These are phyloP conservation scores for Cryptococcus deneoformans DNA, from an alignment of 1,284 basidiomycete genomes.

Conservation along the genomic window DNA sequence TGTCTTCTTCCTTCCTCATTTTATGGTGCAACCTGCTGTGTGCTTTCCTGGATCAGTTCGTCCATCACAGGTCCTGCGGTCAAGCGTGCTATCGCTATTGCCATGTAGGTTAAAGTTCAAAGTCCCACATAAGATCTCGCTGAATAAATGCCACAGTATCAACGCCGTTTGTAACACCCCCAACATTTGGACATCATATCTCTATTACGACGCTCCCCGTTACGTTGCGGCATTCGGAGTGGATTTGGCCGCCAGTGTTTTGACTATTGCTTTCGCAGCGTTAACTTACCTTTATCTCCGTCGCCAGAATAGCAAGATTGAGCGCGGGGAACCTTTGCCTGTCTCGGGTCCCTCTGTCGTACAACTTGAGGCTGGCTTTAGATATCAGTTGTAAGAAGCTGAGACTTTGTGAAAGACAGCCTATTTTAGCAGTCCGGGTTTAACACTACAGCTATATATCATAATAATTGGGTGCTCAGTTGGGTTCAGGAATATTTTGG, in stretches of 20 bases:
- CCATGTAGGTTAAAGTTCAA: constrained; percentile 14
- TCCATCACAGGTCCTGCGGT: constrained; percentile 45
- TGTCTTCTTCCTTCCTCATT: constrained; percentile 31
- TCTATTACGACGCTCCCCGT: constrained; percentile 39
- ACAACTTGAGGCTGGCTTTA: constrained; percentile 40
- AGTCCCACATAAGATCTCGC: background rate
- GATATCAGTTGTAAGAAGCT: constrained; percentile 45
- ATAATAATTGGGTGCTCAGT: too few relatives aligned
- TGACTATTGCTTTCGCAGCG: constrained; percentile 27
- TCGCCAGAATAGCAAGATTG: constrained; percentile 39
- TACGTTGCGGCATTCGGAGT: constrained; percentile 45
- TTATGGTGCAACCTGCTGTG: constrained; percentile 47
- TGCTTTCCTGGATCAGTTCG: constrained; percentile 45
- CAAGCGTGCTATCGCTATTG: constrained; percentile 48
- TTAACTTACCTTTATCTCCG: constrained; percentile 36
- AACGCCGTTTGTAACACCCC: constrained; percentile 48
- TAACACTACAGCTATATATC: too few relatives aligned
- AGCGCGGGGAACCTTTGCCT: constrained; percentile 37
- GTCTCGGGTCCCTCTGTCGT: constrained; percentile 33
- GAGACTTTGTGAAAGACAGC: background rate
- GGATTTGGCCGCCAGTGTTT: constrained; percentile 43
- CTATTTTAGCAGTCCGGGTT: too few relatives aligned
- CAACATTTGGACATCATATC: constrained; percentile 49
- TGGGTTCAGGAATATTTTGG: too few relatives aligned
- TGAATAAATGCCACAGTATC: background rate